phyloP scores from a whole-genome alignment of 164 flowering plant genomes.

The Litsea cubeba region DNA sequence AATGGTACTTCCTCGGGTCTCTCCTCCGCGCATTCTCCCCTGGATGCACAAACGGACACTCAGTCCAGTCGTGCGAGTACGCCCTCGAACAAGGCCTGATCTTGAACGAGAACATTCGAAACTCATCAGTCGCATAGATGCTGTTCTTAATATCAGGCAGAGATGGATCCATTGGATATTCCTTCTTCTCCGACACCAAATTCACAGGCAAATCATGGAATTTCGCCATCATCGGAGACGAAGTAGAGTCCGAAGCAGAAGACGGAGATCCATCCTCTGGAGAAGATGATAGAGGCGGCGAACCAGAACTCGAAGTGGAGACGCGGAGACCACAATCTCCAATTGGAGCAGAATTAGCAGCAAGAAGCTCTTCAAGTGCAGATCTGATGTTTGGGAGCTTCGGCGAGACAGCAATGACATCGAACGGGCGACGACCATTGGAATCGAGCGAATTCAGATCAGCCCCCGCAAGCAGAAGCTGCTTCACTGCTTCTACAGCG shows the following conservation, averaged over 20 bases:
- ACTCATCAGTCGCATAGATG: conserved; percentile 86
- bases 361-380: conserved; percentile 55
- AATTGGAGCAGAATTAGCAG: not conserved
- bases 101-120: conserved; percentile 92
- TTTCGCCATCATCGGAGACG: conserved; percentile 43
- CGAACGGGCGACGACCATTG: conserved; percentile 58
- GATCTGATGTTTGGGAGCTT: conserved; percentile 37
- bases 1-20: conserved; percentile 91
- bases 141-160: conserved; percentile 91
- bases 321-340: conserved; percentile 32
- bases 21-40: conserved; percentile 97
- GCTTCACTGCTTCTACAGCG: conserved; percentile 57
- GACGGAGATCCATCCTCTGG: conserved; percentile 58
- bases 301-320: conserved; percentile 33
- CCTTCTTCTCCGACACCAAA: conserved; percentile 58
- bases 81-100: conserved; percentile 94
- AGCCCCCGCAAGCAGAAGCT: conserved; percentile 77
- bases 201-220: conserved; percentile 24
- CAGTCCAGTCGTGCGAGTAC: conserved; percentile 98
- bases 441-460: conserved; percentile 53
- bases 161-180: conserved; percentile 82
- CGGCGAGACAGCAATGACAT: conserved; percentile 68
- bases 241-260: conserved; percentile 37
- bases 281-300: conserved; percentile 57
- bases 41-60: conserved; percentile 97